Percentiles rank a stretch among this genome's conserved stretches.
These are phyloP conservation scores for Dactylella cylindrospora DNA, from an alignment of 2,329 filamentous ascomycete species.

Conservation along the genomic window DNA sequence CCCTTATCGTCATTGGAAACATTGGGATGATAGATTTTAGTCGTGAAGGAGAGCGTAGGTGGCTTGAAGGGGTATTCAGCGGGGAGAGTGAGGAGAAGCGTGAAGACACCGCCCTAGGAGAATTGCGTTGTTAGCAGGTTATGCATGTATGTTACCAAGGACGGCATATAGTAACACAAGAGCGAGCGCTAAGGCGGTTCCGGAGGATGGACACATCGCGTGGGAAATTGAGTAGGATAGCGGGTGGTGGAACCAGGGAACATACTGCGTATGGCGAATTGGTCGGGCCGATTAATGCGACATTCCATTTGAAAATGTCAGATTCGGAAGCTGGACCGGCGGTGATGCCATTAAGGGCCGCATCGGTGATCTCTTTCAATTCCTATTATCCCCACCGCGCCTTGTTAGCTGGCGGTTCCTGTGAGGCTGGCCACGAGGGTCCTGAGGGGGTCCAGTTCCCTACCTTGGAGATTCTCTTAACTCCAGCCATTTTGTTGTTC, in stretches of 20 bases:
- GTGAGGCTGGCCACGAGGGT: background rate
- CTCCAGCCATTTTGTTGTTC: constrained; percentile 14
- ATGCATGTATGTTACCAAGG: background rate
- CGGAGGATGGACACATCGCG: background rate
- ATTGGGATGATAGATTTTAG: constrained; percentile 95
- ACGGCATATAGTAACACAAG: background rate
- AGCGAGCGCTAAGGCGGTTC: background rate
- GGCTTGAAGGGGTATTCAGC: constrained; percentile 88
- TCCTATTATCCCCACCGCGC: constrained; percentile 57
- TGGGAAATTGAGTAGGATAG: constrained; percentile 19
- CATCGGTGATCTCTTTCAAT: constrained; percentile 60
- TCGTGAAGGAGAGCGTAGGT: constrained; percentile 74
- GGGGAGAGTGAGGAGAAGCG: constrained; percentile 71
- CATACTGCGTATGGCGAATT: constrained; percentile 66
- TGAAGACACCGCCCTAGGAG: constrained; percentile 69
- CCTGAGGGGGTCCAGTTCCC: background rate
- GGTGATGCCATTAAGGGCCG: constrained; percentile 61
- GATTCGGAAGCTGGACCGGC: constrained; percentile 63
- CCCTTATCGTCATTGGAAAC: constrained; percentile 83
- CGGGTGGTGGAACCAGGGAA: constrained; percentile 35
- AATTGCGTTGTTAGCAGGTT: background rate
- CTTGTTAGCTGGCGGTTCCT: constrained; percentile 15
- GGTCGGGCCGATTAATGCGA: constrained; percentile 66
- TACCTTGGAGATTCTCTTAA: constrained; percentile 35
- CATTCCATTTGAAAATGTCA: constrained; percentile 69